Conservation (phyloP, 306 rosid species). For the Medicago ruthenica region DNA sequence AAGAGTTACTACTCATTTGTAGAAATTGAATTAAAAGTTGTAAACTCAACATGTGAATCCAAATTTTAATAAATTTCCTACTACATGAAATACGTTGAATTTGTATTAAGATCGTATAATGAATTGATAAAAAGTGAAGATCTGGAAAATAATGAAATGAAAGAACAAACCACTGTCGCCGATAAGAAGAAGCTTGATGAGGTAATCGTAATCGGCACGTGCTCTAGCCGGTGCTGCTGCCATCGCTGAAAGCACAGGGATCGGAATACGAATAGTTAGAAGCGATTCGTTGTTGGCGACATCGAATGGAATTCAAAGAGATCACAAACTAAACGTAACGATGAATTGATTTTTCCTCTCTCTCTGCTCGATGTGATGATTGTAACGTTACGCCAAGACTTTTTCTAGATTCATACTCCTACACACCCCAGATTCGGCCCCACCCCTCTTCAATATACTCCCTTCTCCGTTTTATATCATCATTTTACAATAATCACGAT, state of each 20-base stretch:
- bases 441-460: not conserved
- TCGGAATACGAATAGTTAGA: conserved; percentile 39
- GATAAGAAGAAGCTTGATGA: conserved; percentile 86
- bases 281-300: conserved; percentile 53
- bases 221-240: conserved; percentile 80
- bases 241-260: conserved; percentile 42
- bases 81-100: no score
- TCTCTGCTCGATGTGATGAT: not conserved
- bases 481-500: no score
- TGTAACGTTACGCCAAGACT: conserved; percentile 35
- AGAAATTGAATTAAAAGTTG: no score
- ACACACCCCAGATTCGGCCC: conserved; percentile 38
- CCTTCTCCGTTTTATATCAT: no score
- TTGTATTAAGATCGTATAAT: no score
- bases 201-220: conserved; percentile 92
- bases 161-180: conserved; percentile 78
- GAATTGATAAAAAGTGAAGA: not conserved
- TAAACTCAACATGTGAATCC: no score
- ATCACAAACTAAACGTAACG: conserved; percentile 34
- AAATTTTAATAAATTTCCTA: no score
- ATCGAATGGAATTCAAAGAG: conserved; percentile 19
- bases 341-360: conserved; percentile 50
- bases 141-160: not conserved
- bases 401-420: conserved; percentile 4
- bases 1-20: no score